phyloP scores from a whole-genome alignment of 1,139 yeast genomes.

The Pneumocystis oryctolagi region DNA sequence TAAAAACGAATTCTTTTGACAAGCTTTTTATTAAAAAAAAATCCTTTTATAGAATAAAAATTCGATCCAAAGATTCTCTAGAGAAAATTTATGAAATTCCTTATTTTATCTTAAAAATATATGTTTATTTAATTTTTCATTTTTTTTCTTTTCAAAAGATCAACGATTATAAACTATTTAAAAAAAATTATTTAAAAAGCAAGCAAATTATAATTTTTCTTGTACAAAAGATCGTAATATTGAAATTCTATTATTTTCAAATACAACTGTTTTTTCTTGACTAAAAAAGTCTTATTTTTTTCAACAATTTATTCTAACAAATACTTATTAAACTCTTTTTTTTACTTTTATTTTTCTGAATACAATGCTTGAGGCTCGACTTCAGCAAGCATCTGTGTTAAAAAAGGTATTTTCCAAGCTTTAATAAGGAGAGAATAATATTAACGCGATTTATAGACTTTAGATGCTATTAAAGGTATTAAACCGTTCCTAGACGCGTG shows the following conservation, averaged over 20 bases:
- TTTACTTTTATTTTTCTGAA: not conserved
- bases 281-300: constrained; percentile 12
- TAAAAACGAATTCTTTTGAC: not conserved
- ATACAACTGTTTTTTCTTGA: too few species aligned
- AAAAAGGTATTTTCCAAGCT: constrained; percentile 40
- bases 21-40: not conserved
- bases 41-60: not conserved
- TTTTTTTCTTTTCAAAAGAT: too few species aligned
- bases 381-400: constrained; percentile 79
- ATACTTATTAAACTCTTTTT: not conserved
- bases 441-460: constrained; percentile 10
- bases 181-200: too few species aligned
- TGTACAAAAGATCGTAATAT: too few species aligned
- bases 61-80: not conserved
- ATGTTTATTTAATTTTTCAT: too few species aligned
- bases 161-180: too few species aligned
- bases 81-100: not conserved
- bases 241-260: too few species aligned
- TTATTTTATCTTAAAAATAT: not conserved
- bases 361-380: constrained; percentile 89
- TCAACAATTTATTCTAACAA: not conserved
- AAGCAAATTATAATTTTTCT: too few species aligned
- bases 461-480: constrained; percentile 9
- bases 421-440: constrained; percentile 1
- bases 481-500: not conserved